Evolutionary conservation across 148 eudicot species (phyloP).

Genomic region (Silene uniflora): DNA sequence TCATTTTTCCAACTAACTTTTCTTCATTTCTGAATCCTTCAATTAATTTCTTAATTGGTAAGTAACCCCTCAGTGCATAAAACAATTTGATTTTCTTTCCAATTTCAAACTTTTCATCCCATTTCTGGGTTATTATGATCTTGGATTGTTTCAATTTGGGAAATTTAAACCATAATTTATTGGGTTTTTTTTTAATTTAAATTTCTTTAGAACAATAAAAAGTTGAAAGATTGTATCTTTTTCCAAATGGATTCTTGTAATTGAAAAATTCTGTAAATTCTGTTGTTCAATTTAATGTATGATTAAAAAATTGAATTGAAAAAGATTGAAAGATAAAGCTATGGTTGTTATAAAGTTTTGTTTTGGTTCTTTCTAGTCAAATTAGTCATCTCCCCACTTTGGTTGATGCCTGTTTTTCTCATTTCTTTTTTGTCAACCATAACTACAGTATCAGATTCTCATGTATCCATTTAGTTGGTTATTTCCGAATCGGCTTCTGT

Average conservation of each 20-base stretch:
- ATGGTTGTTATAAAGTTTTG: slow-evolving; percentile 21
- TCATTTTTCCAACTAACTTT: not conserved
- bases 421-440: slow-evolving; percentile 9
- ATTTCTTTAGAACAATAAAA: not conserved
- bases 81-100: not conserved
- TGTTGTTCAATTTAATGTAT: not conserved
- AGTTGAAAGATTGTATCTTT: slow-evolving; percentile 14
- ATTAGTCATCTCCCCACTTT: slow-evolving; percentile 27
- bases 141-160: not conserved
- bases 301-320: not conserved
- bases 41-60: slow-evolving; percentile 11
- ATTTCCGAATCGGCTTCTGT: not conserved
- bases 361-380: slow-evolving; percentile 27
- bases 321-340: slow-evolving; percentile 22
- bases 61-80: not conserved
- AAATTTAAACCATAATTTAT: not conserved
- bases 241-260: not conserved
- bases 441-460: slow-evolving; percentile 12
- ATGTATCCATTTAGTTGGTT: not conserved
- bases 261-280: not conserved
- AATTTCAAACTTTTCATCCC: not conserved
- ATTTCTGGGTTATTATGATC: slow-evolving; percentile 4
- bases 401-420: slow-evolving; percentile 16
- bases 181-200: not conserved
- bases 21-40: slow-evolving; percentile 7